Evolutionary conservation across 805 yeast species (phyloP), one percentile per base, ranked within the genome.

Genomic region (Kodamaea jinghongensis): DNA sequence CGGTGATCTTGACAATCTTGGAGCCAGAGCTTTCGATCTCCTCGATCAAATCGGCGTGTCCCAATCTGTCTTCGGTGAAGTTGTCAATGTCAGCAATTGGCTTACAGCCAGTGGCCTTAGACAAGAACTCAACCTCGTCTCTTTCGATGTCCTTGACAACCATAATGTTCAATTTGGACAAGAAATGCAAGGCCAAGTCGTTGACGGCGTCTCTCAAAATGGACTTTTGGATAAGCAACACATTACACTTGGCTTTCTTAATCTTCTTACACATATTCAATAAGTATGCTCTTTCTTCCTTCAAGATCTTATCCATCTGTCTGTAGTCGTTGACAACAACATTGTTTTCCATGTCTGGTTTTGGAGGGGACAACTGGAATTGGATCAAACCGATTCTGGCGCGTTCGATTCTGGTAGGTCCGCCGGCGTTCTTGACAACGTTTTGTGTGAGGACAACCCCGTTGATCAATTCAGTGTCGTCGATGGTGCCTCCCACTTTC

Each of bases 281-380:
- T 57, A 93, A 70, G 61, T 93, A 93, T 20, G 96, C 93, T 61
- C 99, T 83, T 73, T 93, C 99, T 68, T 93, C 99, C 60, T 95
- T 93, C 60, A 93, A 74, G 52, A 93, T 93, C 70, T 91, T 93
- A 67, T 93, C 99, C 99, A 93, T 93, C 67, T 93, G 99, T 66
- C 99, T 80, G 71, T 93, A 93, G 65, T 93, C 99, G 59, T 86
- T 93, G 40, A 93, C 98, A 42, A 93, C 96, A 36, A 93, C 91
- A 60, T 90, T 91, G 65, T 93, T 93, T 70, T 93, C 99, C 84
- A 95, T 84, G 59, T 89, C 97, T 14, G 97, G 97, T 61, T 89
- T 89, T 49, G 97, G 97, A 16, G 97, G 96, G 14, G 96, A 87
- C 47, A 89, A 76, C 73, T 86, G 99, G 72, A 86, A 93, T 71